Base-by-base conservation (phyloP, 2,329 filamentous ascomycete species). In the Neonectria punicea region DNA sequence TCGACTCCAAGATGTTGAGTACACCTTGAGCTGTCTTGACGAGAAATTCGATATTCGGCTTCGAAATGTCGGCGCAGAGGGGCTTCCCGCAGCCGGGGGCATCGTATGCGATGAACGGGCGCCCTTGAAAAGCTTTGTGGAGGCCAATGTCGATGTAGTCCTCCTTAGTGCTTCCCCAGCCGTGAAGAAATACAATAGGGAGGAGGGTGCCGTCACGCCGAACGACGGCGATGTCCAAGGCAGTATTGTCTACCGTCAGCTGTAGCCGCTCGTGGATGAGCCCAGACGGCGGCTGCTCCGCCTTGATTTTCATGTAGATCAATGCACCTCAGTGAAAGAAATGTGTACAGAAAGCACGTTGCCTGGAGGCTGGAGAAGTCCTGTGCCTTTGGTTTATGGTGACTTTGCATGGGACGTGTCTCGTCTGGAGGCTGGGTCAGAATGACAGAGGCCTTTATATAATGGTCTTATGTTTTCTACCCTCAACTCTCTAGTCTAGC, bases 151-250 rank as follows among this genome's bases (percentile, higher is more conserved):
- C 74, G 49, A 62, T 36, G 39, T 70, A 73, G 57, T 74, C 72
- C 66, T 75, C 73, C 49, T 75, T 75, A 3, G 68, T 70, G 50
- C 70, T 68, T 13, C 72, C 73, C 49, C 70, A 74, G 14, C 74
- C 72, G 22, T 75, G 72, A 13, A 74, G 65, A 53, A 75, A 74
- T 2, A 74, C 9, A 7, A 72, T 69, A 1, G 73, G 67, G 2
- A 47, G 4, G 14, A 61, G 41, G 9, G 30, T 20, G 4, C 51
- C 58, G 30, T 55, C 58, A n/a, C 51, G 58, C 14, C 51, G 43
- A 10, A 61, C 44, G 1, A 55, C 18, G 7, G 58, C 50, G 2
- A 61, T 8, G 28, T 53, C 47, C 9, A 59, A 18, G 6, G 36
- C n/a, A 13, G 46, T 59, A 14, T 44, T 22, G 20, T 59, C 47